Evolutionary conservation across 805 yeast species (phyloP).

Genomic region (Myxozyma kluyveri): DNA sequence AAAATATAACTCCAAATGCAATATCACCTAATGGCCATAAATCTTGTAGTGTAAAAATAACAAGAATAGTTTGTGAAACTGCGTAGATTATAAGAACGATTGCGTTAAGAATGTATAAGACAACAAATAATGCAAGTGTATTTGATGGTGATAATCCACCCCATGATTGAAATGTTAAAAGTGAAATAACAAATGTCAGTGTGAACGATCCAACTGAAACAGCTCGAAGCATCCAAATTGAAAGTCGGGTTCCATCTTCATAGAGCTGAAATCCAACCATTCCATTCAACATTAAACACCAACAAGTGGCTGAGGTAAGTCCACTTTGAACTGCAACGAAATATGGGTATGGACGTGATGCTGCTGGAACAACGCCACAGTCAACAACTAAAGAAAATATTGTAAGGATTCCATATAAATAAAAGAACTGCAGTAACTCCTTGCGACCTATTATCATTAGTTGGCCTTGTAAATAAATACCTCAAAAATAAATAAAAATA

Average conservation of each 20-base stretch:
- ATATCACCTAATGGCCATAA: constrained; percentile 92
- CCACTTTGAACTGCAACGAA: constrained; percentile 83
- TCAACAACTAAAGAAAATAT: constrained; percentile 75
- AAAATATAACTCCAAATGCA: constrained; percentile 64
- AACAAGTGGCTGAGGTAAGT: constrained; percentile 65
- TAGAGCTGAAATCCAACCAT: constrained; percentile 82
- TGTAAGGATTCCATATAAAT: constrained; percentile 55
- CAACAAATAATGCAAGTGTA: constrained; percentile 67
- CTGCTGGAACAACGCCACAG: constrained; percentile 90
- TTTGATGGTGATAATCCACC: constrained; percentile 47
- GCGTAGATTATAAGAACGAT: constrained; percentile 60
- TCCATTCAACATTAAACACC: constrained; percentile 69
- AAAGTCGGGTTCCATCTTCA: constrained; percentile 83
- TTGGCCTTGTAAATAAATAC: background rate
- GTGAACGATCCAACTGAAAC: constrained; percentile 58
- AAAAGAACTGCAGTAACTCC: constrained; percentile 76
- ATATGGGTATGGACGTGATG: constrained; percentile 69
- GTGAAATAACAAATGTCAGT: constrained; percentile 61
- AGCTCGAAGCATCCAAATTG: constrained; percentile 57
- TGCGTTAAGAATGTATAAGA: constrained; percentile 70
- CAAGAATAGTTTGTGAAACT: constrained; percentile 64
- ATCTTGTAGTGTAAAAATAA: constrained; percentile 64
- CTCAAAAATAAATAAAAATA: no score
- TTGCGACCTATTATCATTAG: constrained; percentile 50
- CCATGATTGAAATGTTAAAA: constrained; percentile 70